Conservation (phyloP, 805 yeast genomes). For the Lachancea nothofagi region DNA sequence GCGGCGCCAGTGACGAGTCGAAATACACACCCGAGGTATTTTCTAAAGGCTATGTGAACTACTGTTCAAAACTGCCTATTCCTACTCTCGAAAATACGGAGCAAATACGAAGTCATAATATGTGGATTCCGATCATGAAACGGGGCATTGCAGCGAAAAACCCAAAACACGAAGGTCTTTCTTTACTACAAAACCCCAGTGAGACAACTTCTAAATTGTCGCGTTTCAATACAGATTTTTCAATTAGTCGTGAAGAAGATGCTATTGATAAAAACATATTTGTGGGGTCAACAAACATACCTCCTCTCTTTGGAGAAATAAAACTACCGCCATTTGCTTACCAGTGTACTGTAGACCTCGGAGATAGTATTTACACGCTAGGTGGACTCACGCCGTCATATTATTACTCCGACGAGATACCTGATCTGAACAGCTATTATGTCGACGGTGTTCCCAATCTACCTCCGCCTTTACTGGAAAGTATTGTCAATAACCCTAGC, state of each 20-base stretch:
- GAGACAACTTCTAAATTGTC: neutral
- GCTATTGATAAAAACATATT: conserved; percentile 22
- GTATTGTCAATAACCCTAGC: conserved; percentile 39
- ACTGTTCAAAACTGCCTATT: conserved; percentile 21
- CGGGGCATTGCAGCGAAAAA: conserved; percentile 3
- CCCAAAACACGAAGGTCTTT: conserved; percentile 1
- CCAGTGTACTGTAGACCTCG: conserved; percentile 39
- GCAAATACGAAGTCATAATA: conserved; percentile 16
- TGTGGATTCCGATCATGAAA: conserved; percentile 28
- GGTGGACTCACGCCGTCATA: conserved; percentile 42
- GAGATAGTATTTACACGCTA: conserved; percentile 35
- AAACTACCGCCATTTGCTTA: conserved; percentile 41
- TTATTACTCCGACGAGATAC: conserved; percentile 23
- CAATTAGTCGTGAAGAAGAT: neutral
- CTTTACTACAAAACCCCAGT: neutral
- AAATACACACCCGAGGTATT: conserved; percentile 6
- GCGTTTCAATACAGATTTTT: neutral
- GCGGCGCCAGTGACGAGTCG: neutral
- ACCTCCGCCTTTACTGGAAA: conserved; percentile 42
- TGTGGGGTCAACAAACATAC: conserved; percentile 24
- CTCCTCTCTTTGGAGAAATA: conserved; percentile 34
- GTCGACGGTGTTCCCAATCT: conserved; percentile 38
- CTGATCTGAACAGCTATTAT: conserved; percentile 34
- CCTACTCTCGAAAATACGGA: conserved; percentile 18
- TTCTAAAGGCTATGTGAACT: conserved; percentile 18